Evolutionary conservation across 1,284 basidiomycete species (phyloP).

Genomic region (Melanopsichium pennsylvanicum): DNA sequence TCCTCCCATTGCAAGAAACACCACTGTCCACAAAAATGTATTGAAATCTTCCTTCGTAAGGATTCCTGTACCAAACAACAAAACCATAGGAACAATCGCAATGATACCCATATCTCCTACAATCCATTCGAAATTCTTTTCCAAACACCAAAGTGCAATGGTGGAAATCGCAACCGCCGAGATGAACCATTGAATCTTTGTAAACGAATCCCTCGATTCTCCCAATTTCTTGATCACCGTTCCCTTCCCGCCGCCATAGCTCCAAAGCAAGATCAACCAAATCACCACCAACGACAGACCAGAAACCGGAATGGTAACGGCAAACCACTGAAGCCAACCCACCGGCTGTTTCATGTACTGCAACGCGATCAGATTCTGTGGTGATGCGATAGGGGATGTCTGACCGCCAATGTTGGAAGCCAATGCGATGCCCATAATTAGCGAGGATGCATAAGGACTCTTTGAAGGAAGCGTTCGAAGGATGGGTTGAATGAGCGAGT

Average conservation of each 20-base stretch:
- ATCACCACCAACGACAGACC: slow-evolving; percentile 84
- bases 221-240: slow-evolving; percentile 58
- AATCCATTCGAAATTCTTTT: slow-evolving; percentile 78
- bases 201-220: slow-evolving; percentile 70
- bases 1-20: slow-evolving; percentile 81
- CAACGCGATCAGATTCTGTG: slow-evolving; percentile 95
- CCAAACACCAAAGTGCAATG: slow-evolving; percentile 89
- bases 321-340: slow-evolving; percentile 93
- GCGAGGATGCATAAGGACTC: slow-evolving; percentile 84
- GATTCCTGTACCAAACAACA: slow-evolving; percentile 93
- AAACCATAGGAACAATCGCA: slow-evolving; percentile 87
- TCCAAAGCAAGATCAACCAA: slow-evolving; percentile 86
- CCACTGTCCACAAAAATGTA: slow-evolving; percentile 65
- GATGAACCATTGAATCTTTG: slow-evolving; percentile 88
- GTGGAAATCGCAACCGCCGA: slow-evolving; percentile 83
- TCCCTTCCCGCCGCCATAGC: slow-evolving; percentile 82
- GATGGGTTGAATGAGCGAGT: slow-evolving; percentile 96
- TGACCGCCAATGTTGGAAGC: slow-evolving; percentile 99
- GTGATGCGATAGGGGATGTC: slow-evolving; percentile 87
- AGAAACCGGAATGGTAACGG: slow-evolving; percentile 89
- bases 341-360: slow-evolving; percentile 84
- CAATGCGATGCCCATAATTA: slow-evolving; percentile 94
- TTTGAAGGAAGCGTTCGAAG: slow-evolving; percentile 87
- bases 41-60: slow-evolving; percentile 79
- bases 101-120: slow-evolving; percentile 97